Evolutionary conservation across 2,329 filamentous ascomycete genomes (phyloP), one percentile per base, ranked within the genome.

Genomic region (Pseudogymnoascus sp.): DNA sequence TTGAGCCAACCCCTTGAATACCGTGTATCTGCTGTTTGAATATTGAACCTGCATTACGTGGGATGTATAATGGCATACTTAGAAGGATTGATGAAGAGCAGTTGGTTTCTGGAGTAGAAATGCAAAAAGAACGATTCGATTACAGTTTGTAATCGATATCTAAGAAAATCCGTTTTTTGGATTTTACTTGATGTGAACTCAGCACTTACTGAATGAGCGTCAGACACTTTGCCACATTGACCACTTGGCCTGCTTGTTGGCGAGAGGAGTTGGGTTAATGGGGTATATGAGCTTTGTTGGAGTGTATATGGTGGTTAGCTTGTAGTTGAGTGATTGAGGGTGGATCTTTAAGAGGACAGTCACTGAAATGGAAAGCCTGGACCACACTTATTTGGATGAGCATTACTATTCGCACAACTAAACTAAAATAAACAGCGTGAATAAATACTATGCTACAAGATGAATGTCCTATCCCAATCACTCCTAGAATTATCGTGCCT

Each of bases 391-490:
- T 16, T 56, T 35, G 28, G 50, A 56, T 33, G 50, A 56, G 50
- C 11, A 56, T 56, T 33, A 56, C 50, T 56, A 56, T 56, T 56
- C 50, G 50, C 50, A 35, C 5, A 35, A 35, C 50, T 56, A 35
- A 56, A 56, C 28, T 56, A 56, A 2, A 56, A 33, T 25, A 56
- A 56, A 56, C 50, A 16, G 50, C 1, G 28, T 33, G 16, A 21
- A 56, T 56, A 35, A 53, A 33, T 56, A 56, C n/a, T 56, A 56
- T 56, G 50, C 50, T 56, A 33, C 50, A 56, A 56, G 50, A 18
- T 56, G 50, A 56, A 56, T 56, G 28, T 56, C 50, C 50, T 33
- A 33, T 56, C 50, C 50, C 50, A 56, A 56, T 56, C 50, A 56
- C 28, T 56, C 50, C 50, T 21, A 12, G 28, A 56, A 56, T 35